These are phyloP conservation scores for Annulohypoxylon bovei DNA, from an alignment of 495 filamentous ascomycete species.

Conservation along the genomic window DNA sequence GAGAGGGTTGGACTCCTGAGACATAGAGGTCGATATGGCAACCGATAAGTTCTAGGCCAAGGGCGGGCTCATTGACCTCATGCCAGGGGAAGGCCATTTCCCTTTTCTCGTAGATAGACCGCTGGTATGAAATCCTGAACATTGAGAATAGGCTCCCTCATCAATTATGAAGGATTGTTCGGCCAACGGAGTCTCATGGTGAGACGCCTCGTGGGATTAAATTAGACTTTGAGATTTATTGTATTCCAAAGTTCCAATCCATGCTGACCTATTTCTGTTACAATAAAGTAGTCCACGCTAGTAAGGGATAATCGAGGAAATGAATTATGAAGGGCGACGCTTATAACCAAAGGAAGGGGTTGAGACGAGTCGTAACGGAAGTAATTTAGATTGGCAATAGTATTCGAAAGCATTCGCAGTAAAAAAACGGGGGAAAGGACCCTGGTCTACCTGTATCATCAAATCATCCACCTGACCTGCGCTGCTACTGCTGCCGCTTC, in stretches of 20 bases:
- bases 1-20: conserved; percentile 3
- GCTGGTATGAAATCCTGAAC: conserved; percentile 25
- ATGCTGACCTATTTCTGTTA: neutral
- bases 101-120: conserved; percentile 4
- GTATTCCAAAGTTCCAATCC: neutral
- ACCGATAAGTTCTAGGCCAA: conserved; percentile 20
- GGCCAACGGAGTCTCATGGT: conserved; percentile 12
- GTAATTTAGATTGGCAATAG: neutral
- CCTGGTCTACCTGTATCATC: conserved; percentile 44
- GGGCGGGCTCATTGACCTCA: conserved; percentile 19
- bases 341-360: neutral
- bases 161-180: neutral
- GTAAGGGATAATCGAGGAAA: neutral
- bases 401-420: conserved; percentile 19
- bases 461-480: conserved; percentile 30
- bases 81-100: conserved; percentile 13
- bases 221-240: neutral
- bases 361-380: neutral
- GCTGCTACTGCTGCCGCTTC: conserved; percentile 7
- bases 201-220: neutral
- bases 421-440: conserved; percentile 13
- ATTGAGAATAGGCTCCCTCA: neutral
- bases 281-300: neutral
- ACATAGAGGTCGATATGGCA: conserved; percentile 34
- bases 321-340: neutral